A percentile compares a stretch with the other conserved stretches of the same genome.
phyloP scores from a whole-genome alignment of 2,329 filamentous ascomycete genomes.

The Aspergillus clavatus region DNA sequence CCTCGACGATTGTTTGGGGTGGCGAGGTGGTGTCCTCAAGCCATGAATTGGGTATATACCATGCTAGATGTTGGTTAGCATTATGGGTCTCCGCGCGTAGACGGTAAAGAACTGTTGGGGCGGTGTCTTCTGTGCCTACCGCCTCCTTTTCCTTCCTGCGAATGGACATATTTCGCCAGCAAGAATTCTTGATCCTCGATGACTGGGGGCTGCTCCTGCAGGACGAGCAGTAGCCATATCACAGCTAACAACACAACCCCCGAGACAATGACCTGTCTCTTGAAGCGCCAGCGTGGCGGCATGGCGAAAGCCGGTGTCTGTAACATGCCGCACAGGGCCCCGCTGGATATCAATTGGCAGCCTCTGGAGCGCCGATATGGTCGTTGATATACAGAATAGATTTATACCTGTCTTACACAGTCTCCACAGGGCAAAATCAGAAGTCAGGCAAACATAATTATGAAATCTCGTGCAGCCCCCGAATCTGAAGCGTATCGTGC shows the following conservation, averaged over 20 bases:
- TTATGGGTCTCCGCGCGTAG: too few species aligned
- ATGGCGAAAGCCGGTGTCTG: too few species aligned
- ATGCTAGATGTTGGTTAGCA: slow-evolving; percentile 3
- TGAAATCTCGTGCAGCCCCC: too few species aligned
- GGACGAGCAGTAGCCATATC: not conserved
- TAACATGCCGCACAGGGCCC: too few species aligned
- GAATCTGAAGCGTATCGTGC: too few species aligned
- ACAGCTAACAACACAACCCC: not conserved
- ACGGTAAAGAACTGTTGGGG: not conserved
- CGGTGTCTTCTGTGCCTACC: not conserved
- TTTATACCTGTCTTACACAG: too few species aligned
- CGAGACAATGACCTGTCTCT: not conserved
- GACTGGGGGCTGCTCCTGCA: not conserved
- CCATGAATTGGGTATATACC: slow-evolving; percentile 12
- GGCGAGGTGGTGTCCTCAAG: not conserved
- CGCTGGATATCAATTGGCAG: too few species aligned
- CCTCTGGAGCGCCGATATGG: too few species aligned
- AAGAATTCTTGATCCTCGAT: not conserved
- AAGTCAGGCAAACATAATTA: too few species aligned
- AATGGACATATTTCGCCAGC: not conserved
- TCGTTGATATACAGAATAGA: too few species aligned
- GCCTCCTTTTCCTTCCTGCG: not conserved
- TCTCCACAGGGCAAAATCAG: too few species aligned
- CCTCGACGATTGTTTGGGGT: slow-evolving; percentile 22
- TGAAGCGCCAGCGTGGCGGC: not conserved